Evolutionary conservation across 495 filamentous ascomycete species (phyloP), one percentile per base, ranked within the genome.

Genomic region (Podospora comata): DNA sequence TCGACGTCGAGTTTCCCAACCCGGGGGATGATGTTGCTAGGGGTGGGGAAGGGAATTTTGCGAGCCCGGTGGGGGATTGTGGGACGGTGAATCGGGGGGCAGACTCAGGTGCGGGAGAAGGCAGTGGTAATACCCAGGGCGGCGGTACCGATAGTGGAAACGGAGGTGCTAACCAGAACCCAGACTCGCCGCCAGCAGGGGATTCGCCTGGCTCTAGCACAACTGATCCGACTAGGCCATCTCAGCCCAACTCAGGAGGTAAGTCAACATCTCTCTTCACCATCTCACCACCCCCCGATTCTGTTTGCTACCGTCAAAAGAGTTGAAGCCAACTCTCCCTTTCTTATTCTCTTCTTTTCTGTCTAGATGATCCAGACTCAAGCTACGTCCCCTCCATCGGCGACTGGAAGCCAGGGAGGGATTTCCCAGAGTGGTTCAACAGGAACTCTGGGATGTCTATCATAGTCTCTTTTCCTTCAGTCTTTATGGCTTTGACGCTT

Each of bases 1-100:
- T 28, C 58, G 81, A 89, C 60, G 78, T 87, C 16, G 76, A 84
- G 9, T 92, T 88, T 75, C 88, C 88, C 0, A 73, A 91, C 68
- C 88, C 89, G 0, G 90, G 90, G 11, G 70, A 73, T n/a, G 76
- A 86, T 55, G 78, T 91, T 0, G 62, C 62, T 3, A 6, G 15
- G 9, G 39, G 39, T 3, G 39, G 39, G 2, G 15, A 16, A 11
- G 39, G 39, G 5, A 6, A 18, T 5, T 48, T 48, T 11, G 15
- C 39, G 39, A 11, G 6, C 2, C 39, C 39, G 5, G 39, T 18
- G 9, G 39, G 39, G 9, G 13, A 16, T 11, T 48, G 39, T 48
- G 39, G 39, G 39, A 48, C 39, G 13, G 39, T 11, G 5, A 48
- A 13, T 2, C 39, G 9, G 34, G 34, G 34, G 34, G 34, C 11